Base-by-base conservation (phyloP, 495 filamentous ascomycete genomes). In the Neurospora terricola region DNA sequence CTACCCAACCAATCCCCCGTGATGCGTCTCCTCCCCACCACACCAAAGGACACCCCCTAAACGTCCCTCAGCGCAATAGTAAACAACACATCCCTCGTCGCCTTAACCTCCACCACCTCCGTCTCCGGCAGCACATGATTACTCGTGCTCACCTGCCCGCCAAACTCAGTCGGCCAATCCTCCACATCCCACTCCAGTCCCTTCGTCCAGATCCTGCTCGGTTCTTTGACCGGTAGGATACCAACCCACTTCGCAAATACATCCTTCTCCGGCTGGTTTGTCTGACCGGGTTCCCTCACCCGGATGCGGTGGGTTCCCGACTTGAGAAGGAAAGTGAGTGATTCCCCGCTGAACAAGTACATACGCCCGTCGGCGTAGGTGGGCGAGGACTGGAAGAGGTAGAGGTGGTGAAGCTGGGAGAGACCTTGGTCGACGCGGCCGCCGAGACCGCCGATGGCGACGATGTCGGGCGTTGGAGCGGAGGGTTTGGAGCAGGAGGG, bases 401-500 rank as follows among this genome's bases (percentile, higher is more conserved):
- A 92, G 38, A 94, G 81, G 77, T 94, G 91, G 77, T 96, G 93
- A 59, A 99, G 85, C 70, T 95, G 91, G 38, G 93, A 94, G 38
- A 99, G 87, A 5, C 90, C 94, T 75, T 98, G 96, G 80, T 99
- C 96, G 8, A 97, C 92, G 37, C 96, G 88, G 4, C 96, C 96
- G 27, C 91, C 93, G 1, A 98, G 86, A 18, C 93, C 91, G 30
- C 95, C 95, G n/a, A 95, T 79, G 37, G 92, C 88, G 38, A 96
- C 83, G 69, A 96, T 84, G 74, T 87, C 82, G 38, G 77, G 73
- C 23, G 79, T 77, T 23, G 79, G 69, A 14, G 23, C 66, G 40
- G 76, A 70, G 59, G 73, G 69, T n/a, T 30, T 43, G 23, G 54
- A 14, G 18, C 30, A 18, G 70, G 23, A 48, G 34, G 30, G 43